A percentile compares a stretch with the other conserved stretches of the same genome.
phyloP scores from a whole-genome alignment of 2,329 filamentous ascomycete species.

The Neonectria hederae region DNA sequence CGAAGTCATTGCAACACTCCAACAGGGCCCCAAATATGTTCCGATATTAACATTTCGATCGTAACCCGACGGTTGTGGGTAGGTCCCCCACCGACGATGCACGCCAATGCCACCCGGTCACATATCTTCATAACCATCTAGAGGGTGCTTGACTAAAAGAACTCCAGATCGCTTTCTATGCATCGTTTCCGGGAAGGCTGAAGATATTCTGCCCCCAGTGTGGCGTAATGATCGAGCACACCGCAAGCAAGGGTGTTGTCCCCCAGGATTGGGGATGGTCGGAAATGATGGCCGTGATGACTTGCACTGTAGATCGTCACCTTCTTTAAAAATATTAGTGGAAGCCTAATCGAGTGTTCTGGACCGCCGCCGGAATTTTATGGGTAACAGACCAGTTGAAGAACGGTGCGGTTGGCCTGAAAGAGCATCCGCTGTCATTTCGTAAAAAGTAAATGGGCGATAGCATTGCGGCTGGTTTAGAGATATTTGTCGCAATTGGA shows the following conservation, averaged over 20 bases:
- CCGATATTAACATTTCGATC: too few species aligned
- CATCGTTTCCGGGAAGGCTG: neutral
- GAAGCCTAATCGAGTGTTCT: neutral
- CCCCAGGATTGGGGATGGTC: neutral
- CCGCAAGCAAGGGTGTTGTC: neutral
- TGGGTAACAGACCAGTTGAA: neutral
- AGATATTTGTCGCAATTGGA: neutral
- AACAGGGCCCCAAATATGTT: too few species aligned
- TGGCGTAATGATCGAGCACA: neutral
- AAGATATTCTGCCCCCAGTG: neutral
- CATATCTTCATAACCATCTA: too few species aligned
- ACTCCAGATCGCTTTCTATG: neutral
- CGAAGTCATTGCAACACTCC: too few species aligned
- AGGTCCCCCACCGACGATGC: too few species aligned
- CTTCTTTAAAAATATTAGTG: neutral
- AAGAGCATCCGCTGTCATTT: neutral
- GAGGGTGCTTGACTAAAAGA: neutral
- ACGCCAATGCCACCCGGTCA: too few species aligned
- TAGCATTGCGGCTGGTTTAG: neutral
- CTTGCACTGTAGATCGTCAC: neutral
- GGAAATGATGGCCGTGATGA: neutral
- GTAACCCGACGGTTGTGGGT: too few species aligned
- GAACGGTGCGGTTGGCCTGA: neutral
- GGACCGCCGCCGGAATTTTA: neutral
- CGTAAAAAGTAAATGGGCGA: neutral